Evolutionary conservation across 169 alveolate genomes (phyloP).

Genomic region (Plasmodium vinckei): DNA sequence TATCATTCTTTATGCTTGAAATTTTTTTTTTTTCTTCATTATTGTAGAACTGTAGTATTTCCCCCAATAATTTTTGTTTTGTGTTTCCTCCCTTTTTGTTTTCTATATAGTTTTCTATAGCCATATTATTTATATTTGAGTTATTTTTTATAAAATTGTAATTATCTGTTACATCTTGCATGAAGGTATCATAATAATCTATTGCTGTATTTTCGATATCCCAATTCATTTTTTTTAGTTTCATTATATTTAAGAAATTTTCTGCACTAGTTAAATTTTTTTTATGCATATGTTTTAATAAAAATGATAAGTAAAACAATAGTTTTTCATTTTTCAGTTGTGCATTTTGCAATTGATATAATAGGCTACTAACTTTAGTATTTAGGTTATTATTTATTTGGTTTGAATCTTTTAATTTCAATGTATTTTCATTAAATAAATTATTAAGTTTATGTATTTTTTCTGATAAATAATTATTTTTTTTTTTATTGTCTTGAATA

Average conservation of each 20-base stretch:
- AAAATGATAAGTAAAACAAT: slow-evolving; percentile 33
- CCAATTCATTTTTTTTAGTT: slow-evolving; percentile 15
- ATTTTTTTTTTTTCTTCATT: background rate
- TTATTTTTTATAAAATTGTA: slow-evolving; percentile 9
- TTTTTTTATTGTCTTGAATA: slow-evolving; percentile 56
- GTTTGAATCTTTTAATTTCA: slow-evolving; percentile 39
- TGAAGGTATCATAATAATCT: background rate
- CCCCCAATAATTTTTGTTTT: background rate
- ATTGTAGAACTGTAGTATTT: slow-evolving; percentile 3
- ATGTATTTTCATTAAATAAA: slow-evolving; percentile 35
- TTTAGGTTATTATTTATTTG: slow-evolving; percentile 59
- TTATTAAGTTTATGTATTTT: slow-evolving; percentile 37
- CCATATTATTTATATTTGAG: background rate
- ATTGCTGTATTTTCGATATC: background rate
- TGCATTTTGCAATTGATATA: slow-evolving; percentile 67
- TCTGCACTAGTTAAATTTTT: background rate
- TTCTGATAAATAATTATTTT: slow-evolving; percentile 45
- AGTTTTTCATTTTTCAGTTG: slow-evolving; percentile 71
- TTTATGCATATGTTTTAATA: slow-evolving; percentile 41
- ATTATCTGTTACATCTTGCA: slow-evolving; percentile 11
- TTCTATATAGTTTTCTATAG: slow-evolving; percentile 5
- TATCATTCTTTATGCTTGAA: background rate
- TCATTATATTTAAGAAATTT: slow-evolving; percentile 27
- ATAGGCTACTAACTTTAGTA: slow-evolving; percentile 39
- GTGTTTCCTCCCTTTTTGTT: slow-evolving; percentile 1